phyloP scores from a whole-genome alignment of 163 green algal genomes.

The Scenedesmus sp. region DNA sequence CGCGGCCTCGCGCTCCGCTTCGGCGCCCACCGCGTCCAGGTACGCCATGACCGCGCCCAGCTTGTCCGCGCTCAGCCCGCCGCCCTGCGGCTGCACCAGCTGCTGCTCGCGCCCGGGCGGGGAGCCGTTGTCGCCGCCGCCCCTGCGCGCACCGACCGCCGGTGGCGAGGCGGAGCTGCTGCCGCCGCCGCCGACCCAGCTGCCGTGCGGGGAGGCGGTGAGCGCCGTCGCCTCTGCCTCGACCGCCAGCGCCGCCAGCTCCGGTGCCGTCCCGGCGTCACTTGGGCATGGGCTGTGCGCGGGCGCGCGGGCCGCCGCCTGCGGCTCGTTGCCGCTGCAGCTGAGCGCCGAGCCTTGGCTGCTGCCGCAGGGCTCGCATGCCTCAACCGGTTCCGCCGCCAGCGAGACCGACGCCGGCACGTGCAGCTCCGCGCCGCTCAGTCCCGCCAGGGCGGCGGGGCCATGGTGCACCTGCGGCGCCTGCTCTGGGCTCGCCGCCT shows the following conservation, averaged over 20 bases:
- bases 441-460: neutral
- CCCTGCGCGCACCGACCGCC: neutral
- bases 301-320: too few species aligned
- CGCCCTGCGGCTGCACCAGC: neutral
- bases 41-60: conserved; percentile 60
- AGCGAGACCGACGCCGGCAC: neutral
- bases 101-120: neutral
- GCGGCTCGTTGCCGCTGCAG: too few species aligned
- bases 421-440: neutral
- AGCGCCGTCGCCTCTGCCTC: too few species aligned
- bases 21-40: conserved; percentile 63
- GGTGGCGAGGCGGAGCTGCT: neutral
- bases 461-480: conserved; percentile 39
- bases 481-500: neutral
- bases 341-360: too few species aligned
- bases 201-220: too few species aligned
- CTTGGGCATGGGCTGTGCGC: too few species aligned
- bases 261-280: too few species aligned
- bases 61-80: conserved; percentile 56
- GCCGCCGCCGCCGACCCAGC: neutral
- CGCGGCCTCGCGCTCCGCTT: conserved; percentile 47
- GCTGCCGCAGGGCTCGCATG: too few species aligned
- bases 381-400: too few species aligned
- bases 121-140: neutral
- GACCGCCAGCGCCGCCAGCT: too few species aligned